phyloP scores from a whole-genome alignment of 331 rosid genomes.

The Stylosanthes scabra region DNA sequence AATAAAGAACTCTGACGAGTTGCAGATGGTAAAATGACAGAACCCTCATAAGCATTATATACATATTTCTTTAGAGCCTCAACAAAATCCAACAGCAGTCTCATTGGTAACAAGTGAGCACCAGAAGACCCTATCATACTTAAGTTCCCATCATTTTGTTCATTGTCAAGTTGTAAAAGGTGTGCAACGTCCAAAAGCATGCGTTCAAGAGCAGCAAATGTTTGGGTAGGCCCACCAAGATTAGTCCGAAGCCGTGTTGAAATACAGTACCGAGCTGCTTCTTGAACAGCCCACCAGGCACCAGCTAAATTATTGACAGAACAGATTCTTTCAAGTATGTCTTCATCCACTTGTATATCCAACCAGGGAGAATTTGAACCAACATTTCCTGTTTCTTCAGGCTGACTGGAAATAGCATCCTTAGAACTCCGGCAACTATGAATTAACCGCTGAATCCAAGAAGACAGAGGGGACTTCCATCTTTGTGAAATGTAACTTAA shows the following conservation, averaged over 20 bases:
- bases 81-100: slow-evolving; percentile 83
- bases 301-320: slow-evolving; percentile 87
- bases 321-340: slow-evolving; percentile 71
- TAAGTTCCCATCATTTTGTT: slow-evolving; percentile 88
- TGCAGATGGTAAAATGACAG: slow-evolving; percentile 79
- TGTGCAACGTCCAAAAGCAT: slow-evolving; percentile 95
- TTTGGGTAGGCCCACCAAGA: slow-evolving; percentile 98
- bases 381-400: slow-evolving; percentile 70
- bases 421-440: slow-evolving; percentile 76
- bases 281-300: slow-evolving; percentile 97
- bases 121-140: slow-evolving; percentile 95
- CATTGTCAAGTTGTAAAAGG: slow-evolving; percentile 85
- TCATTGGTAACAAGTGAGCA: slow-evolving; percentile 95
- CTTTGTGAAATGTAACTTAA: slow-evolving; percentile 94
- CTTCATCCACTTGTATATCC: slow-evolving; percentile 80
- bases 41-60: slow-evolving; percentile 96
- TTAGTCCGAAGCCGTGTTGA: slow-evolving; percentile 86
- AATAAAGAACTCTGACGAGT: slow-evolving; percentile 86
- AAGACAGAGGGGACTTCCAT: slow-evolving; percentile 96
- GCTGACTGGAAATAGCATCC: slow-evolving; percentile 61
- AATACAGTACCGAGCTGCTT: slow-evolving; percentile 93
- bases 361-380: slow-evolving; percentile 66
- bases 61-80: slow-evolving; percentile 96
- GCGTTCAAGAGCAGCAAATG: slow-evolving; percentile 93
- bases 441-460: slow-evolving; percentile 93